phyloP scores from a whole-genome alignment of 192 early-diverging fungal species.

The Coemansia aciculifera region DNA sequence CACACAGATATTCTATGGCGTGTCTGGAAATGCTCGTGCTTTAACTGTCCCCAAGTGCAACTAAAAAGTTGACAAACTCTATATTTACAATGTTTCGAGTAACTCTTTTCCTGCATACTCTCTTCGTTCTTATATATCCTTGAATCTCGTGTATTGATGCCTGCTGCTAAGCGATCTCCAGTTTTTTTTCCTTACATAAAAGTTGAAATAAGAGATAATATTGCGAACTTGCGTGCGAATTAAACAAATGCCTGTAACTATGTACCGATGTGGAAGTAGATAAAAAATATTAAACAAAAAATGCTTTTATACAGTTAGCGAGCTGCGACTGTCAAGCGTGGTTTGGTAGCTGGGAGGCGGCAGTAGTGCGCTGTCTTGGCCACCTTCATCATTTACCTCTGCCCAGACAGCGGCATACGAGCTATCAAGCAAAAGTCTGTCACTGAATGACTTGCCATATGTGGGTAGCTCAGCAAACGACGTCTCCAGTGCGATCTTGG shows the following conservation, averaged over 20 bases:
- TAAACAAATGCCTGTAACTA: constrained; percentile 1
- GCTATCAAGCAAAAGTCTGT: constrained; percentile 28
- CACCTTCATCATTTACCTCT: background rate
- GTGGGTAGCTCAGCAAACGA: constrained; percentile 31
- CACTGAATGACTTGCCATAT: constrained; percentile 22
- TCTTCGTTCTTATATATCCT: background rate
- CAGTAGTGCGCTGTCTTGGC: background rate
- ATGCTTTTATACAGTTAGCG: background rate
- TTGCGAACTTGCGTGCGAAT: background rate
- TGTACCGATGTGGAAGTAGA: background rate
- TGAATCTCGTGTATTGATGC: too few relatives aligned
- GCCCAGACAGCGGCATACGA: background rate
- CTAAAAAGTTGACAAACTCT: background rate
- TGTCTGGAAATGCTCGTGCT: constrained; percentile 17
- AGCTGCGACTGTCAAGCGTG: background rate
- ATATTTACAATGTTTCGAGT: background rate
- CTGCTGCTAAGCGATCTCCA: too few relatives aligned
- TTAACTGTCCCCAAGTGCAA: constrained; percentile 42
- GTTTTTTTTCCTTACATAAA: background rate
- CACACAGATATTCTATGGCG: constrained; percentile 55
- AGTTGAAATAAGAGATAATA: background rate
- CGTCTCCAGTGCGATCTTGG: constrained; percentile 15
- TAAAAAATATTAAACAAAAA: background rate
- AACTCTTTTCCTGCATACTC: background rate
- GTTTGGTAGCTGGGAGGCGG: constrained; percentile 28